Conservation (phyloP, 2,329 filamentous ascomycete genomes). For the Thyridium curvatum region DNA sequence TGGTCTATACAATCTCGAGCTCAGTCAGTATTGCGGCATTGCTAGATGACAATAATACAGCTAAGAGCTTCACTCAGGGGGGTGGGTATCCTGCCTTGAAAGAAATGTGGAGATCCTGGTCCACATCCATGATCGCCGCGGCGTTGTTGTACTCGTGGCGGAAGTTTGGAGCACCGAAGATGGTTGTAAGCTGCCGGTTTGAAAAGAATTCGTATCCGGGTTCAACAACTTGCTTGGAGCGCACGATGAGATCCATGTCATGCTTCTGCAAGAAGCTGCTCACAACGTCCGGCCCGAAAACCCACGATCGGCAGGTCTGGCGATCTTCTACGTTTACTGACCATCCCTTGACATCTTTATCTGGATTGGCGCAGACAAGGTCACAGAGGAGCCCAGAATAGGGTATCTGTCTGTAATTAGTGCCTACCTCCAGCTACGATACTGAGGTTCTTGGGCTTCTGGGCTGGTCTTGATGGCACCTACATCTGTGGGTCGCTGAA, state of each 20-base stretch:
- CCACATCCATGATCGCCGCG: slow-evolving; percentile 98
- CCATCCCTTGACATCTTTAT: slow-evolving; percentile 98
- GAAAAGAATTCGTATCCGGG: slow-evolving; percentile 99
- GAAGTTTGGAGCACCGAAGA: slow-evolving; percentile 97
- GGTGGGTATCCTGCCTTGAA: slow-evolving; percentile 61
- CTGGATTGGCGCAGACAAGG: slow-evolving; percentile 93
- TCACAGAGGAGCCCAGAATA: slow-evolving; percentile 96
- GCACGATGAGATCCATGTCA: slow-evolving; percentile 98
- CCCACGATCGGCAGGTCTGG: slow-evolving; percentile 72
- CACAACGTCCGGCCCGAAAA: slow-evolving; percentile 93
- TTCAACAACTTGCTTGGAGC: slow-evolving; percentile 95
- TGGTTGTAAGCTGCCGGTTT: slow-evolving; percentile 89
- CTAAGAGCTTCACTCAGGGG: too few species aligned
- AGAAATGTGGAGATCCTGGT: slow-evolving; percentile 92
- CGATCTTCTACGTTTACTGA: slow-evolving; percentile 62
- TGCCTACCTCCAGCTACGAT: too few species aligned
- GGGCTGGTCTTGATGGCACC: slow-evolving; percentile 31
- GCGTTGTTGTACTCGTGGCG: slow-evolving; percentile 98
- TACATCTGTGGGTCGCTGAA: slow-evolving; percentile 98
- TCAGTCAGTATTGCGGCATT: too few species aligned
- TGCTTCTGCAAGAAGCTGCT: slow-evolving; percentile 97
- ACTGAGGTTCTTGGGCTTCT: neutral
- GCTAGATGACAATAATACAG: too few species aligned
- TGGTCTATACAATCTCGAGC: too few species aligned
- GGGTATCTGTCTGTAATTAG: slow-evolving; percentile 61